phyloP scores from a whole-genome alignment of 495 filamentous ascomycete species.

The Pseudomonodictys pantanalensis region DNA sequence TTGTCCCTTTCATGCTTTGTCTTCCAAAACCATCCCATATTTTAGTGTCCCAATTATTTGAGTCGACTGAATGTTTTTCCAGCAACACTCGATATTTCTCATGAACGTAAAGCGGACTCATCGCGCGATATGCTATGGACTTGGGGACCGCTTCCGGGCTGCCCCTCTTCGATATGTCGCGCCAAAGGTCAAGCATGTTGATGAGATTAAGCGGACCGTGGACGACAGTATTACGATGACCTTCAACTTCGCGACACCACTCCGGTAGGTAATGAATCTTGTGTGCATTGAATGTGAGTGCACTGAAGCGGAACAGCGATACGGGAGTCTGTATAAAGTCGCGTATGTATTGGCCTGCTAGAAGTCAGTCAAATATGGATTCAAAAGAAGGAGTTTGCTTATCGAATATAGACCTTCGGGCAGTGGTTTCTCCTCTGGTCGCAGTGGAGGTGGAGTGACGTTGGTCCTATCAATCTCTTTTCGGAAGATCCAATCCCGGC shows the following conservation, averaged over 20 bases:
- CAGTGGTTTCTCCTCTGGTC: constrained; percentile 28
- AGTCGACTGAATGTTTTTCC: constrained; percentile 36
- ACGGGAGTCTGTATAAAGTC: constrained; percentile 52
- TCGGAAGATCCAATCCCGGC: constrained; percentile 62
- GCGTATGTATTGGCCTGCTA: constrained; percentile 38
- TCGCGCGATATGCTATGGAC: constrained; percentile 58
- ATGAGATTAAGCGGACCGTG: constrained; percentile 65
- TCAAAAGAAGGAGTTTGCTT: too few species aligned
- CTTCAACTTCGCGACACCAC: constrained; percentile 59
- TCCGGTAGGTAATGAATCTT: constrained; percentile 66
- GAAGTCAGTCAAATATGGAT: too few species aligned
- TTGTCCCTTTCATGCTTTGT: constrained; percentile 15
- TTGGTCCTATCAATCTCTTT: constrained; percentile 42
- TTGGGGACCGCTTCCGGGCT: constrained; percentile 41
- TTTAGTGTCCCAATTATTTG: constrained; percentile 29
- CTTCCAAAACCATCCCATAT: constrained; percentile 25
- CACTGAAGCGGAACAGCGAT: constrained; percentile 67
- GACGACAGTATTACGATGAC: constrained; percentile 58
- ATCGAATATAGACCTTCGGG: constrained; percentile 22
- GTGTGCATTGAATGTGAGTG: constrained; percentile 69
- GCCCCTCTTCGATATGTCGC: constrained; percentile 42
- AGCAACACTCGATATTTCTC: constrained; percentile 51
- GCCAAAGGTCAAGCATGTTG: constrained; percentile 63
- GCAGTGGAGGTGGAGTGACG: constrained; percentile 22
- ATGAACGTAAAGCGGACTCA: constrained; percentile 59